Evolutionary conservation across 768 basidiomycete species (phyloP).

Genomic region (Astraeus odoratus): DNA sequence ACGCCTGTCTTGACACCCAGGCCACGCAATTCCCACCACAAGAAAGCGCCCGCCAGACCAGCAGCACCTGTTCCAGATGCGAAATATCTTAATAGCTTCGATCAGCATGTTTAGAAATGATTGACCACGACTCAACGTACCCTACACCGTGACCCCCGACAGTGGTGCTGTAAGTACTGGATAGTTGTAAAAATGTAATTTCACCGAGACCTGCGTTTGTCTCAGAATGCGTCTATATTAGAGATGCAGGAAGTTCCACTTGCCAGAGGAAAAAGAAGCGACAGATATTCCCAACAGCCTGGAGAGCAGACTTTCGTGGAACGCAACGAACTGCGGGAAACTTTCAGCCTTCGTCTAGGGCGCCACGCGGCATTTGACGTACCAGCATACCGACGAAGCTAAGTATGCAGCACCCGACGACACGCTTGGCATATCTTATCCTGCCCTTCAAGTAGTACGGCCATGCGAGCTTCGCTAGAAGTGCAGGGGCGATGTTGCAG

Average conservation of each 20-base stretch:
- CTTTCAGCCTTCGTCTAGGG: not conserved
- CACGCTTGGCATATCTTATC: conserved; percentile 71
- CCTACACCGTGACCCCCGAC: conserved; percentile 77
- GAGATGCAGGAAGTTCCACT: conserved; percentile 1
- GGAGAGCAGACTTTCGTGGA: conserved; percentile 56
- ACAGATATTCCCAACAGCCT: conserved; percentile 75
- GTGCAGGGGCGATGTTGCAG: conserved; percentile 87
- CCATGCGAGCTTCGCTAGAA: conserved; percentile 86
- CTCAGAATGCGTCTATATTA: conserved; percentile 2
- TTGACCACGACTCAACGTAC: conserved; percentile 33
- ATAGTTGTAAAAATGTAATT: conserved; percentile 90
- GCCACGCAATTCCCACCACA: conserved; percentile 92
- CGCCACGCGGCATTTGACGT: conserved; percentile 23
- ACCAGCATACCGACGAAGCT: conserved; percentile 87
- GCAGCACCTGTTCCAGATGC: conserved; percentile 93
- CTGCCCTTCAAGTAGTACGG: conserved; percentile 84
- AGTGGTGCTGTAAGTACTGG: conserved; percentile 71
- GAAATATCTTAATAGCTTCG: conserved; percentile 58
- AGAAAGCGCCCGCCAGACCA: conserved; percentile 82
- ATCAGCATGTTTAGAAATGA: not conserved
- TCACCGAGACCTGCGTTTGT: conserved; percentile 77
- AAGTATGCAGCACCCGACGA: conserved; percentile 67
- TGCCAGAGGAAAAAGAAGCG: conserved; percentile 85
- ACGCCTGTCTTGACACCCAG: conserved; percentile 82
- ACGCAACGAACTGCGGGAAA: conserved; percentile 59